A percentile compares a stretch with the other conserved stretches of the same genome.
Conservation (phyloP, 345 rosid genomes). For the Arabidopsis suecica region DNA sequence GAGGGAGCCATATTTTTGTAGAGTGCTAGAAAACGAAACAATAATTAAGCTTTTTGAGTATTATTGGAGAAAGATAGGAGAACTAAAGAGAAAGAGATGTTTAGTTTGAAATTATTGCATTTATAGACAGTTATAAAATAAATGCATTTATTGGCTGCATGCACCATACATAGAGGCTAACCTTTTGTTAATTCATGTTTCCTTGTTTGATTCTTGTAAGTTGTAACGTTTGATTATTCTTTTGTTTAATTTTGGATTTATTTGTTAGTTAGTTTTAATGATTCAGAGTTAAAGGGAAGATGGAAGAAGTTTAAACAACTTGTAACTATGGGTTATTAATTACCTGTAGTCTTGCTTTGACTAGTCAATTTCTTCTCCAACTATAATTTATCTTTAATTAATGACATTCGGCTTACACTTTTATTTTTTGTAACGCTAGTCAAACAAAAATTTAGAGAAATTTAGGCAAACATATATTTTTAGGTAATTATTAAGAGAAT, state of each 20-base stretch:
- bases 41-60: not conserved
- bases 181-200: not conserved
- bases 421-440: not conserved
- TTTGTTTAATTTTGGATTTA: constrained; percentile 17
- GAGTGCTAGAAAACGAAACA: not conserved
- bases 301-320: not conserved
- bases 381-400: not conserved
- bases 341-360: constrained; percentile 7
- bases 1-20: constrained; percentile 51
- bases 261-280: not conserved
- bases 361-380: not conserved
- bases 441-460: constrained; percentile 1
- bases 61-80: not conserved
- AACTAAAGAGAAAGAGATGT: not conserved
- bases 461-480: not conserved
- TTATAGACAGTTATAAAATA: not conserved
- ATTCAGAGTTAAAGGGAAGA: not conserved
- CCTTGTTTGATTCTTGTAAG: constrained; percentile 1
- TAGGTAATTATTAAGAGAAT: not conserved
- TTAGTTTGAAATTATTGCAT: not conserved
- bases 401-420: not conserved
- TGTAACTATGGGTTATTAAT: not conserved
- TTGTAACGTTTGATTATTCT: not conserved
- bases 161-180: not conserved
- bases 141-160: not conserved